Evolutionary conservation across 805 yeast genomes (phyloP), one percentile per base, ranked within the genome.

Genomic region (Candida nitratophila): DNA sequence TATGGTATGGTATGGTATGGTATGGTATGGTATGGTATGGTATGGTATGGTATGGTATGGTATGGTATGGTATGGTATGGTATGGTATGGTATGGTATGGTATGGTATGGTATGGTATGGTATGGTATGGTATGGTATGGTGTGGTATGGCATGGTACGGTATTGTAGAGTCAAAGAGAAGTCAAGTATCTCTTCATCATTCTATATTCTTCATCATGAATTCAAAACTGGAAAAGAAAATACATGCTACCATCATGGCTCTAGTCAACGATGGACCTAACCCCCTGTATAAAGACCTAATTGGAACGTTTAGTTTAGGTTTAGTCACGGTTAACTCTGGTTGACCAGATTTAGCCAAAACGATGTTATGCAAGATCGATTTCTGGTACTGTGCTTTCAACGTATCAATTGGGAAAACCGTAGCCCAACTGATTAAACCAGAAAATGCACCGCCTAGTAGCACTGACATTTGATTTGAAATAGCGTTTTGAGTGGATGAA

Each of bases 341-440:
- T 39, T 72, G 54, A 32, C 83, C 74, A 46, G 73, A 68, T 53
- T 66, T 66, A 36, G 57, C 67, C 44, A 85, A 58, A 33, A 84
- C 65, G n/a, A 84, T 78, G 49, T 81, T 79, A 27, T 82, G 69
- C 22, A 86, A 83, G 4, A 83, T 69, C 53, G 86, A 91, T 46
- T 83, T 76, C 56, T 87, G 96, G 37, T 78, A 73, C 45, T 82
- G 71, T 1, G 90, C 78, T 57, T 88, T 87, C 46, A 83, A 69
- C 0, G 96, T 87, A 60, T 87, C 96, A 11, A 87, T 58, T 3
- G 96, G 95, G 64, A 83, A 88, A 3, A 86, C 81, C 1, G 79
- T 60, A 2, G 79, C 63, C 95, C 95, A 86, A 41, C 88, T 73
- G 16, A 83, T 63, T 16, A 82, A 74, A 3, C 96, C 96, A 4